These are phyloP conservation scores for Colletotrichum navitas DNA, from an alignment of 2,329 filamentous ascomycete genomes.

Conservation along the genomic window DNA sequence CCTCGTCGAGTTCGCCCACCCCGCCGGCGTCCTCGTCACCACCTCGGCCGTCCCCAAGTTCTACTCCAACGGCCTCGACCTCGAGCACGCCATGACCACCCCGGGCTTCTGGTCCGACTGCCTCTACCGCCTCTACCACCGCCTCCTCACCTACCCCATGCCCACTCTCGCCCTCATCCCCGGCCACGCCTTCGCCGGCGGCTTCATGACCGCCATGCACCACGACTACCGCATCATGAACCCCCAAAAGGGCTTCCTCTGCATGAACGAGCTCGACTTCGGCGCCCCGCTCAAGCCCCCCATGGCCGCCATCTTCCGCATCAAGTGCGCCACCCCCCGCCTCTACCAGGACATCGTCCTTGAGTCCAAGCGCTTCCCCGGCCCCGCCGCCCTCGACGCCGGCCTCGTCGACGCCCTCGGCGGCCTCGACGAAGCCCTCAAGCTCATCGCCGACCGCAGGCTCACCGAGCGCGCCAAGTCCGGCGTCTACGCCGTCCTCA, in stretches of 20 bases:
- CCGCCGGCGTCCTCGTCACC: conserved; percentile 79
- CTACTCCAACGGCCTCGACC: conserved; percentile 86
- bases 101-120: conserved; percentile 71
- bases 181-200: conserved; percentile 85
- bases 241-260: conserved; percentile 77
- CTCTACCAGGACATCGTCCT: conserved; percentile 76
- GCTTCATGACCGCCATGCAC: conserved; percentile 84
- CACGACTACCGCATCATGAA: conserved; percentile 88
- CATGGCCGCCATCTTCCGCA: conserved; percentile 80
- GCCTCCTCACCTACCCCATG: conserved; percentile 78
- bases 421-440: conserved; percentile 72
- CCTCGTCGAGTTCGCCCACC: conserved; percentile 73
- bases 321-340: conserved; percentile 68
- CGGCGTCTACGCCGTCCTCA: conserved; percentile 78
- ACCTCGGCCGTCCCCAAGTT: conserved; percentile 83
- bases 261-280: conserved; percentile 86
- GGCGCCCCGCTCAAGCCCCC: conserved; percentile 80
- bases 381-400: conserved; percentile 70
- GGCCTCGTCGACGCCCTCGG: conserved; percentile 79
- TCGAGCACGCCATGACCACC: conserved; percentile 72
- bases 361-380: conserved; percentile 78
- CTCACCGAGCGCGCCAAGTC: conserved; percentile 72
- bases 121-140: conserved; percentile 74
- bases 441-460: conserved; percentile 69
- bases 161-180: conserved; percentile 84